phyloP scores from a whole-genome alignment of 495 filamentous ascomycete genomes.

The Emericellopsis terricola region DNA sequence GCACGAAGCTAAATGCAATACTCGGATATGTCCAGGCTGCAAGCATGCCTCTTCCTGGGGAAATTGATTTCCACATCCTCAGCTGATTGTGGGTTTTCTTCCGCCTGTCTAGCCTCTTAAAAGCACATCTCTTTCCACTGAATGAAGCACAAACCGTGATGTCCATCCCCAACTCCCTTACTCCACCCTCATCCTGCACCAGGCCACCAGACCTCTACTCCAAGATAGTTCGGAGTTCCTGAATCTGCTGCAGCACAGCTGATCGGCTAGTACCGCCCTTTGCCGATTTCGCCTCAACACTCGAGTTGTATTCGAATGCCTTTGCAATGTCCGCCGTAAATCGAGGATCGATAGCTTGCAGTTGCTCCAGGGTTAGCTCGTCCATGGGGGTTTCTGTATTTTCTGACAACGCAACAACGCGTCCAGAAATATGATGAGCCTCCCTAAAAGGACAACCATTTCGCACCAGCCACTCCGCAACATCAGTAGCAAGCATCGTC shows the following conservation, averaged over 20 bases:
- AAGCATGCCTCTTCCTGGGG: no score
- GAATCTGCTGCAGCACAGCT: slow-evolving; percentile 48
- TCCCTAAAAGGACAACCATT: slow-evolving; percentile 33
- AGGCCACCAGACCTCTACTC: slow-evolving; percentile 4
- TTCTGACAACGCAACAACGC: slow-evolving; percentile 41
- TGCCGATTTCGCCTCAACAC: slow-evolving; percentile 51
- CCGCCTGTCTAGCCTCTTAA: background rate
- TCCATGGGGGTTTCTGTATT: slow-evolving; percentile 43
- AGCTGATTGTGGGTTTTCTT: no score
- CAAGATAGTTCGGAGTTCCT: slow-evolving; percentile 32
- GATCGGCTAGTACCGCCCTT: slow-evolving; percentile 51
- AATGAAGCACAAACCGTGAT: background rate
- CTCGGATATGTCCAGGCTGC: no score
- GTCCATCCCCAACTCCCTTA: background rate
- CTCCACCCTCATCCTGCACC: slow-evolving; percentile 1
- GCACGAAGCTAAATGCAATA: no score
- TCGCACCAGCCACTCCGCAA: slow-evolving; percentile 21
- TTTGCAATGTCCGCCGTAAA: slow-evolving; percentile 45
- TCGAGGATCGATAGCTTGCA: slow-evolving; percentile 41
- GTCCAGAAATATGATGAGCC: slow-evolving; percentile 57
- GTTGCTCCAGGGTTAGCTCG: slow-evolving; percentile 40
- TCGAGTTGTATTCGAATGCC: slow-evolving; percentile 52
- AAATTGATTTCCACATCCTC: no score
- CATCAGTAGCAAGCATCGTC: slow-evolving; percentile 41
- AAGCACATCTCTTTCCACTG: background rate